These are phyloP conservation scores for Babesia gibsoni DNA, from an alignment of 169 alveolate species.

Conservation along the genomic window DNA sequence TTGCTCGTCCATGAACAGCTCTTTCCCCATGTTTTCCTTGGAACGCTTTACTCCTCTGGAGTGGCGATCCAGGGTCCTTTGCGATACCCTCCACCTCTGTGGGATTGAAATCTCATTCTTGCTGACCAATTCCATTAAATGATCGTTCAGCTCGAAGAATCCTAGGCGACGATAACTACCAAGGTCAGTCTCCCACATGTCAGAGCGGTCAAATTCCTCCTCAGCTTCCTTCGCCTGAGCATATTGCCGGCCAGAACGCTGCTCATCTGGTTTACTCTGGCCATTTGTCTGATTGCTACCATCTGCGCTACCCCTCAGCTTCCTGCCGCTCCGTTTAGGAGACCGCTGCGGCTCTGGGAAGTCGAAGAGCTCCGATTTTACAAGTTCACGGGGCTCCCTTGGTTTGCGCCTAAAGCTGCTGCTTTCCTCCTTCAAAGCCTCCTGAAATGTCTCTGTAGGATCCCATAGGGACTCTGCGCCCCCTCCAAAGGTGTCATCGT, in stretches of 20 bases:
- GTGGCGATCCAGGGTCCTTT: slow-evolving; percentile 56
- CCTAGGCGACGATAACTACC: slow-evolving; percentile 19
- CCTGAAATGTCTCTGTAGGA: slow-evolving; percentile 63
- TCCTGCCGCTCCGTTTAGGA: background rate
- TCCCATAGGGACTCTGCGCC: slow-evolving; percentile 46
- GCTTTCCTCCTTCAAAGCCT: slow-evolving; percentile 28
- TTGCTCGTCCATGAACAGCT: slow-evolving; percentile 39
- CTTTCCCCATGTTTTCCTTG: slow-evolving; percentile 23
- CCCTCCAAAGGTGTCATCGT: slow-evolving; percentile 64
- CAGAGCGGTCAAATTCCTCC: background rate
- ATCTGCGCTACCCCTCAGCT: background rate
- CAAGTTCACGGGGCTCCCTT: slow-evolving; percentile 26
- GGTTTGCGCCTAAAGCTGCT: background rate
- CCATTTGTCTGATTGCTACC: background rate
- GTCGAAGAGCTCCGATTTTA: slow-evolving; percentile 52
- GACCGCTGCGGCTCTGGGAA: slow-evolving; percentile 3
- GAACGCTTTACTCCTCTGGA: slow-evolving; percentile 37
- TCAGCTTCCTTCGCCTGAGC: background rate
- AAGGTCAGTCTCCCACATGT: slow-evolving; percentile 29
- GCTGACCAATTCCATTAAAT: slow-evolving; percentile 5
- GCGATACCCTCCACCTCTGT: slow-evolving; percentile 33
- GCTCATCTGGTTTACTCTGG: background rate
- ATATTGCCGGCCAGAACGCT: background rate
- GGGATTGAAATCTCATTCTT: background rate
- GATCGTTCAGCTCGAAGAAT: slow-evolving; percentile 14